A percentile compares a stretch with the other conserved stretches of the same genome.
Conservation (phyloP, 208 protist genomes). For the Leptomonas seymouri region DNA sequence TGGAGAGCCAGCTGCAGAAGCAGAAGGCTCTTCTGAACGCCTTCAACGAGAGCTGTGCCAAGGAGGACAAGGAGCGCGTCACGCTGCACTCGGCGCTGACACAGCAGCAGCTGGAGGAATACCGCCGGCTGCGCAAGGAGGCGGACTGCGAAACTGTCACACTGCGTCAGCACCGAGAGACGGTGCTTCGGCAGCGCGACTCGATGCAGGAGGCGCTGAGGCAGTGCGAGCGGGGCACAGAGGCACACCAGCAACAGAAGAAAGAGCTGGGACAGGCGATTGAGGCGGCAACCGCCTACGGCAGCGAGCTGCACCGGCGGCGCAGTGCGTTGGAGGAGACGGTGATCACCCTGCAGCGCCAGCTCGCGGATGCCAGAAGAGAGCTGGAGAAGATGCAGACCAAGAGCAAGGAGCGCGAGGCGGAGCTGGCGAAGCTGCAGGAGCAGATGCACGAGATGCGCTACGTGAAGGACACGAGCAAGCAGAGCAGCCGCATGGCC, state of each 20-base stretch:
- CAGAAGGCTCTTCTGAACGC: constrained; percentile 60
- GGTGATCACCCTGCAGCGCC: constrained; percentile 35
- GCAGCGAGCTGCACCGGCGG: constrained; percentile 60
- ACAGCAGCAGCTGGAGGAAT: constrained; percentile 67
- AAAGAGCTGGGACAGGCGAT: constrained; percentile 48
- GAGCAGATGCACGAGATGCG: constrained; percentile 89
- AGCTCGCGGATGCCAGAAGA: constrained; percentile 43
- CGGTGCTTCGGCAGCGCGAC: constrained; percentile 70
- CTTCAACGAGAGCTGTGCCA: constrained; percentile 63
- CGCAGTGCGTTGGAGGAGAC: constrained; percentile 51
- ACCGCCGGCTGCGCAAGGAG: constrained; percentile 77
- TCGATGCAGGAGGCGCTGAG: constrained; percentile 58
- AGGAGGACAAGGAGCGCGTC: constrained; percentile 58
- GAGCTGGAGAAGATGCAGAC: constrained; percentile 53
- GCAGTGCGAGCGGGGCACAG: constrained; percentile 56
- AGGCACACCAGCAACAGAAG: constrained; percentile 59
- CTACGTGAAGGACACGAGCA: constrained; percentile 84
- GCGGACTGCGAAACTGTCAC: constrained; percentile 85
- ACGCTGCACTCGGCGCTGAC: constrained; percentile 46
- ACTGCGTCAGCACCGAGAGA: constrained; percentile 74
- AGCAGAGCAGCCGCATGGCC: constrained; percentile 66
- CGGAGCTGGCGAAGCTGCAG: constrained; percentile 85
- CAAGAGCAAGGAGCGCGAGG: constrained; percentile 70
- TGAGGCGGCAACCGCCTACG: constrained; percentile 35
- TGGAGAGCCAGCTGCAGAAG: constrained; percentile 67